Conservation (phyloP, 1,284 basidiomycete species). For the Cryptococcus hybrid region DNA sequence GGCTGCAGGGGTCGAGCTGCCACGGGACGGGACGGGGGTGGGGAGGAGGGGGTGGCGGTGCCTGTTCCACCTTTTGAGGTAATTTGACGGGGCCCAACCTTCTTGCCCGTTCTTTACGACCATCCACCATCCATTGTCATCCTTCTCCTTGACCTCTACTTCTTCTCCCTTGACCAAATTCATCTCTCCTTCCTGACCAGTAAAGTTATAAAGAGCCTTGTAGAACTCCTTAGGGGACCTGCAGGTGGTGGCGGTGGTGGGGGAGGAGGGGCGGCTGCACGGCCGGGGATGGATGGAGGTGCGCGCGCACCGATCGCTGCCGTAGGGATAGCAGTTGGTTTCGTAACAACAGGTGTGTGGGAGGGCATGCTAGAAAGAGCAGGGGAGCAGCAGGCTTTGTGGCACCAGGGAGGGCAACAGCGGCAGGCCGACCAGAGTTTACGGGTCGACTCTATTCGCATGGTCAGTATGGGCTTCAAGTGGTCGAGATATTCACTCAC, state of each 20-base stretch:
- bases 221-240: constrained; percentile 73
- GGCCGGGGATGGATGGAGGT: constrained; percentile 41
- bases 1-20: constrained; percentile 15
- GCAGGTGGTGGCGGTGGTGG: constrained; percentile 57
- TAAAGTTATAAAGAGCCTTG: constrained; percentile 83
- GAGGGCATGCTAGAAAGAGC: constrained; percentile 26
- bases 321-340: constrained; percentile 24
- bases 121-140: constrained; percentile 95
- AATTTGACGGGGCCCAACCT: constrained; percentile 96
- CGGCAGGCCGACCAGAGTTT: constrained; percentile 31
- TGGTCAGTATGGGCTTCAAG: too few species aligned
- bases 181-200: constrained; percentile 90
- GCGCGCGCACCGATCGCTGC: constrained; percentile 35
- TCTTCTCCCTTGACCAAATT: constrained; percentile 83
- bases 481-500: not conserved
- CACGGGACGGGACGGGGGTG: constrained; percentile 55
- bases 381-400: constrained; percentile 48
- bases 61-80: constrained; percentile 43
- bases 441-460: not conserved
- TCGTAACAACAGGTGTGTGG: constrained; percentile 19
- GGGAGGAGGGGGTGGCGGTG: constrained; percentile 68
- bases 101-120: constrained; percentile 80
- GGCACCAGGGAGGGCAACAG: constrained; percentile 44
- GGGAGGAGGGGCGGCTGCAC: constrained; percentile 56
- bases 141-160: constrained; percentile 90